Base-by-base conservation (phyloP, 495 filamentous ascomycete genomes). In the Annulohypoxylon bovei region DNA sequence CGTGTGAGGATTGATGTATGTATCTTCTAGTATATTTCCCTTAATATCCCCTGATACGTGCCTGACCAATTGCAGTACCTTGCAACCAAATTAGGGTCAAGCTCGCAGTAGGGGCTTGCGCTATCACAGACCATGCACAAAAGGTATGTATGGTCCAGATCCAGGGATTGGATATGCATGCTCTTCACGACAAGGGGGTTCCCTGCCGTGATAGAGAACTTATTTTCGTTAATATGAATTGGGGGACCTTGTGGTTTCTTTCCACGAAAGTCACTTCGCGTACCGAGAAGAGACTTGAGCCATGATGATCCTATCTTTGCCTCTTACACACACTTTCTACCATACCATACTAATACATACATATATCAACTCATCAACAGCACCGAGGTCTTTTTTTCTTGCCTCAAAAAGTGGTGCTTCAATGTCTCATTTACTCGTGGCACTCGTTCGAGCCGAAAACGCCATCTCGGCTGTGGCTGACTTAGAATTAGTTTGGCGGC, bases 101-200 rank as follows among this genome's bases (percentile, higher is more conserved):
- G 68, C 59, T 62, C 27, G 44, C 54, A 47, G 53, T 63, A 65
- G 64, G 69, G 69, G 53, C 54, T 64, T 52, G 60, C 69, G 61
- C 60, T 64, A 67, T 72, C 69, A 68, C 69, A 52, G 63, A 32
- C 64, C 59, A 72, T 50, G 54, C 60, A 42, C 63, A 25, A 57
- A 61, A 37, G 14, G 33, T 32, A 22, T 23, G 55, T 67, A 25
- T 55, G 59, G 60, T 62, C 64, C 61, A 72, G 69, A 68, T 68
- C 65, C 70, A 56, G 65, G 70, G 70, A 72, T 72, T 72, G 65
- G 70, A 65, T 53, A 68, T 65, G 70, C 64, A 72, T 8, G 22
- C 59, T 68, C 61, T 67, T 53, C 58, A 27, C 7, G 54, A 64
- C 65, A 61, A 72, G 70, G 70, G 64, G 12, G 54, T 14, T 65